phyloP scores from a whole-genome alignment of 1,284 basidiomycete genomes.

The Ganoderma sp. region DNA sequence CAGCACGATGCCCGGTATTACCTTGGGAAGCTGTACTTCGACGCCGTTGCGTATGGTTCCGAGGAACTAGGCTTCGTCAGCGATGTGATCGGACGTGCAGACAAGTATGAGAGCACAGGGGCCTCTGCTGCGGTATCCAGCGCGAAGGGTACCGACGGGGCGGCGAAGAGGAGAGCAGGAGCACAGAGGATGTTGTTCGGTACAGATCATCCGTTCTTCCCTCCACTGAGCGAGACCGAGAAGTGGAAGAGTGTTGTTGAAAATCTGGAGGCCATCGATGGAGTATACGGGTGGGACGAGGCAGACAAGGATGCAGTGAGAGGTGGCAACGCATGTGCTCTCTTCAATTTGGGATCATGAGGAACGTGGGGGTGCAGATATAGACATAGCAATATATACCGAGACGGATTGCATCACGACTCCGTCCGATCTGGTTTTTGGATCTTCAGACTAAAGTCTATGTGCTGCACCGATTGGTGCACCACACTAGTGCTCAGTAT shows the following conservation, averaged over 20 bases:
- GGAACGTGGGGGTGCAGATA: not conserved
- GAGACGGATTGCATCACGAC: not conserved
- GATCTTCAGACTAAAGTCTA: slow-evolving; percentile 95
- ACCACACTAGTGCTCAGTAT: slow-evolving; percentile 92
- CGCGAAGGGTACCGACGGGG: slow-evolving; percentile 23
- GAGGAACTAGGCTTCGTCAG: slow-evolving; percentile 83
- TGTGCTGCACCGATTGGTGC: slow-evolving; percentile 90
- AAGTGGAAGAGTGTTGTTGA: slow-evolving; percentile 86
- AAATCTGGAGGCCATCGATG: slow-evolving; percentile 79
- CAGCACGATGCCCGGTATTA: slow-evolving; percentile 85
- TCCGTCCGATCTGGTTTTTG: slow-evolving; percentile 56
- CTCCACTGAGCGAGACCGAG: slow-evolving; percentile 69
- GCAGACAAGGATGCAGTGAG: slow-evolving; percentile 68
- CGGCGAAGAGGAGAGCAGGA: slow-evolving; percentile 39
- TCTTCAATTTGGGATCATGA: slow-evolving; percentile 55
- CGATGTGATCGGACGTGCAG: slow-evolving; percentile 68
- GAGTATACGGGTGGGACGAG: slow-evolving; percentile 65
- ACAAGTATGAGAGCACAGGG: slow-evolving; percentile 50
- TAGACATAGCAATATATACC: not conserved
- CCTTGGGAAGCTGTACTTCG: slow-evolving; percentile 79
- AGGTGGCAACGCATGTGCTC: slow-evolving; percentile 70
- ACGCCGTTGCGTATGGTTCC: slow-evolving; percentile 84
- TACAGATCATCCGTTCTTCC: slow-evolving; percentile 91
- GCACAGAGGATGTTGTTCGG: slow-evolving; percentile 78
- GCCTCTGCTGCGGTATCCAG: slow-evolving; percentile 40